Conservation (phyloP, 2,329 filamentous ascomycete species). For the Neospermospora avenae region DNA sequence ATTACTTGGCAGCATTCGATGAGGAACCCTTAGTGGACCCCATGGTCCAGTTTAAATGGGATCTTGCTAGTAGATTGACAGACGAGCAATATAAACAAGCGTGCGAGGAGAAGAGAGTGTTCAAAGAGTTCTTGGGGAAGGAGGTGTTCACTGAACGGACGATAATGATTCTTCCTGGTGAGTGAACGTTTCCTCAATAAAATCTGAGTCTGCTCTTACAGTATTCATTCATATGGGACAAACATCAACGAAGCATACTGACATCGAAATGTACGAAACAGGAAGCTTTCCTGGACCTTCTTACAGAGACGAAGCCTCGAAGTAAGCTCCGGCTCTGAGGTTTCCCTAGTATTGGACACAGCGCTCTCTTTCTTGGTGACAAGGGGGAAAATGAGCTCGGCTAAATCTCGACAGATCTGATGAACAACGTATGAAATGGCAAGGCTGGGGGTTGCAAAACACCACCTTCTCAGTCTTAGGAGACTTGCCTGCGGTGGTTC, state of each 20-base stretch:
- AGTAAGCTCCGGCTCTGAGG: slow-evolving; percentile 7
- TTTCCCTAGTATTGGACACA: too few species aligned
- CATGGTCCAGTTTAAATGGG: slow-evolving; percentile 19
- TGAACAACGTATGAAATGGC: slow-evolving; percentile 19
- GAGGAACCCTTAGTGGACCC: slow-evolving; percentile 12
- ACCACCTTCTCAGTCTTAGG: slow-evolving; percentile 22
- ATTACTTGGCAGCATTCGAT: slow-evolving; percentile 9
- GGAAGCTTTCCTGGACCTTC: slow-evolving; percentile 3
- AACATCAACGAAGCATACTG: too few species aligned
- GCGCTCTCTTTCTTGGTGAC: too few species aligned
- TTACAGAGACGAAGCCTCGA: slow-evolving; percentile 14
- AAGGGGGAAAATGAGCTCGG: neutral
- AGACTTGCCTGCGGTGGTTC: slow-evolving; percentile 19
- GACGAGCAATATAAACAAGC: slow-evolving; percentile 10
- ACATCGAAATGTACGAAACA: too few species aligned
- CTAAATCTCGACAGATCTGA: slow-evolving; percentile 1
- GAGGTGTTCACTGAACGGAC: slow-evolving; percentile 16
- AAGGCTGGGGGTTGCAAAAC: slow-evolving; percentile 22
- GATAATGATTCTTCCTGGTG: slow-evolving; percentile 21
- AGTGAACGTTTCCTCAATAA: too few species aligned
- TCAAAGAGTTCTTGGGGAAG: slow-evolving; percentile 14
- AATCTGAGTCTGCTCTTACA: too few species aligned
- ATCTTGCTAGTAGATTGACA: slow-evolving; percentile 16
- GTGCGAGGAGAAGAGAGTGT: slow-evolving; percentile 7
- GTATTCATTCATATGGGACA: too few species aligned